Evolutionary conservation across 371 early-diverging fungal genomes (phyloP), one percentile per base, ranked within the genome.

Genomic region (Saksenaea vasiformis): DNA sequence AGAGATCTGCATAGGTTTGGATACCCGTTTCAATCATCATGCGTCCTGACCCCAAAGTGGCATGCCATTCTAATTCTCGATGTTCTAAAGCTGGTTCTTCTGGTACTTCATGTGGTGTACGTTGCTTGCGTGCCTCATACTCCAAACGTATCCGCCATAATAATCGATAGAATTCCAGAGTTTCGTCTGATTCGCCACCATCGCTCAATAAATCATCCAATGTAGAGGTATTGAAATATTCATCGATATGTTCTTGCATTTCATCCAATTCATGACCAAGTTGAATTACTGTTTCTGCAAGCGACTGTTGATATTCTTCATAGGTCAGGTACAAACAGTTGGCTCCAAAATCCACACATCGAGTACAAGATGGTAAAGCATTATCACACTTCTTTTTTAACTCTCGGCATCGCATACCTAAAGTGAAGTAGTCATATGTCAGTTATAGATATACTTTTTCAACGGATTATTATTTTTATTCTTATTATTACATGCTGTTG

Each of bases 251-350:
- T 28, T 35, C 36, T 56, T 56, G 57, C 22, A 56, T 56, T 17
- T 34, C 17, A 35, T 56, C 57, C 57, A 56, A 28, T 56, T 56
- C 57, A n/a, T 56, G 57, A 36, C 57, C 24, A 9, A 56, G 57
- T 17, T 56, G 22, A 2, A 56, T 17, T 0, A 56, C 57, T 31
- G 34, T 38, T 34, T 56, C 57, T 36, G 57, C 57, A 22, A 56
- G 57, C 17, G 57, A 37, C 37, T 56, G 57, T 35, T 56, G 57
- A 8, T 56, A 56, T 56, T 56, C 57, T 56, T 56, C 57, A 35
- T 56, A 56, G 3, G 57, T 56, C 22, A 56, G 9, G n/a, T 56
- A 56, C 2, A 56, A 34, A n/a, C 57, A 56, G 38, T 56, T 56
- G 9, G 57, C 57, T 35, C 57, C 57, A 56, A 56, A 56, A 19